Conservation (phyloP, 1,139 yeast species). For the Diutina rugosa region DNA sequence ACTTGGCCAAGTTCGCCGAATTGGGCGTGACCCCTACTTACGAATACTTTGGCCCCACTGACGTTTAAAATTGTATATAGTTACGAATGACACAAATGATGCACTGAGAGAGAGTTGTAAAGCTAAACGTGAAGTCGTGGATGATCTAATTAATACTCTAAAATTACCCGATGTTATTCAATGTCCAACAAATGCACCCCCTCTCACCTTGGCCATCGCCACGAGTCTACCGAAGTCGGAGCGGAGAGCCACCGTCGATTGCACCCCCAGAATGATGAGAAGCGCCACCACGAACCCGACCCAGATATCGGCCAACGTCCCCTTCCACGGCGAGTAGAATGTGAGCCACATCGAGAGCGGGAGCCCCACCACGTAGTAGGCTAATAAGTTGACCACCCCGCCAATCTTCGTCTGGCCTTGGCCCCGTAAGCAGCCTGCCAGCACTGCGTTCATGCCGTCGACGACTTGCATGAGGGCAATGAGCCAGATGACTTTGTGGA, state of each 20-base stretch:
- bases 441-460: constrained; percentile 45
- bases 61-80: not conserved
- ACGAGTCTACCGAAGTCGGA: constrained; percentile 28
- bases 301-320: constrained; percentile 41
- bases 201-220: constrained; percentile 27
- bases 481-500: constrained; percentile 34
- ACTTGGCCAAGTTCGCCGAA: not conserved
- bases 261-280: constrained; percentile 38
- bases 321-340: constrained; percentile 32
- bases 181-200: not conserved
- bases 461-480: constrained; percentile 44
- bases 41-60: constrained; percentile 1
- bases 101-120: too few species aligned
- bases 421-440: constrained; percentile 49
- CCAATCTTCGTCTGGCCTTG: constrained; percentile 50
- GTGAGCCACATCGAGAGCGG: constrained; percentile 36
- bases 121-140: too few species aligned
- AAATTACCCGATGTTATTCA: not conserved
- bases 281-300: constrained; percentile 38
- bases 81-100: not conserved
- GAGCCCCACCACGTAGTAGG: constrained; percentile 40
- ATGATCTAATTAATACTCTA: too few species aligned
- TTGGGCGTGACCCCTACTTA: not conserved
- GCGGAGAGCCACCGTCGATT: constrained; percentile 27
- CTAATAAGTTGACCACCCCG: constrained; percentile 39